Conservation (phyloP, 2,329 filamentous ascomycete species). For the Scorias spongiosa region DNA sequence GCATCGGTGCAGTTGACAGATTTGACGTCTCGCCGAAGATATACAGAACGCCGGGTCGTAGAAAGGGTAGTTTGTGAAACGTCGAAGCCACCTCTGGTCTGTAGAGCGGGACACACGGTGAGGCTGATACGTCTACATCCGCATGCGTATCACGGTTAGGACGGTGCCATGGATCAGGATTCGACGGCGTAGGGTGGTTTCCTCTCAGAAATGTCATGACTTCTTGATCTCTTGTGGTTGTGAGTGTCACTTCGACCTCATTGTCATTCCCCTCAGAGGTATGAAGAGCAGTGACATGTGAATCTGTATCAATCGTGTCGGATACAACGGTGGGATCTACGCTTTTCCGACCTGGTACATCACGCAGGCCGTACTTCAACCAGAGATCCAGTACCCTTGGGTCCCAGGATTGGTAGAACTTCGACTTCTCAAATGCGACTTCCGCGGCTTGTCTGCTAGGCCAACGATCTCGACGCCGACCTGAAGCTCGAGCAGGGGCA, state of each 20-base stretch:
- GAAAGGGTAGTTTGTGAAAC: constrained; percentile 39
- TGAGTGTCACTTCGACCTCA: constrained; percentile 47
- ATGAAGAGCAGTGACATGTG: constrained; percentile 12
- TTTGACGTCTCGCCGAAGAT: constrained; percentile 49
- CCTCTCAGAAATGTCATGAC: constrained; percentile 62
- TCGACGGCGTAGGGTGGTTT: constrained; percentile 25
- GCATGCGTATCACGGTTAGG: constrained; percentile 28
- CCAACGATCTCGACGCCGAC: constrained; percentile 66
- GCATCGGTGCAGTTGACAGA: constrained; percentile 37
- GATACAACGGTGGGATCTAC: constrained; percentile 20
- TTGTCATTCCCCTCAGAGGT: constrained; percentile 7
- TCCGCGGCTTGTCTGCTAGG: constrained; percentile 56
- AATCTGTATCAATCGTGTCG: constrained; percentile 12
- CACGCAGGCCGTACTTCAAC: constrained; percentile 60
- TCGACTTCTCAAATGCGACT: constrained; percentile 48
- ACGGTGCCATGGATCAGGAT: constrained; percentile 14
- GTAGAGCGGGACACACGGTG: constrained; percentile 44
- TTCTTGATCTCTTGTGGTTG: constrained; percentile 78
- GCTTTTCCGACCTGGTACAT: constrained; percentile 49
- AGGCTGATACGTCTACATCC: constrained; percentile 22
- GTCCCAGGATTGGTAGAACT: constrained; percentile 77
- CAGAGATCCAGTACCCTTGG: constrained; percentile 60
- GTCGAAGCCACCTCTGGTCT: constrained; percentile 46
- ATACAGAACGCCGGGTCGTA: constrained; percentile 54
- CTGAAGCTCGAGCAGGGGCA: constrained; percentile 39